phyloP scores from a whole-genome alignment of 306 rosid species.

The Comarum palustre region DNA sequence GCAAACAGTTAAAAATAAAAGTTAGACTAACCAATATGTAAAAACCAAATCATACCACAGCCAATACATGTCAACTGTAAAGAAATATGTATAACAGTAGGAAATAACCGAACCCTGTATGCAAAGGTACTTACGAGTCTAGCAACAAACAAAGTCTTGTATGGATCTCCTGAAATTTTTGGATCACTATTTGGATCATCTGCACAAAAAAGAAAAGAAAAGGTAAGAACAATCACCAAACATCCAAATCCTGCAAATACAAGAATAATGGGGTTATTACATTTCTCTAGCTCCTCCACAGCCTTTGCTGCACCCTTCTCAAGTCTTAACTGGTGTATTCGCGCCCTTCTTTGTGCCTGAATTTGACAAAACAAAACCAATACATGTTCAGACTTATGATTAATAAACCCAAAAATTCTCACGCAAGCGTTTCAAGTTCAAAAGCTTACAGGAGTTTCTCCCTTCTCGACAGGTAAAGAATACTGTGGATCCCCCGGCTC shows the following conservation, averaged over 20 bases:
- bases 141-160: conserved; percentile 90
- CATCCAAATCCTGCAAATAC: not conserved
- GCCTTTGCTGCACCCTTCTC: conserved; percentile 93
- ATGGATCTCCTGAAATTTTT: conserved; percentile 86
- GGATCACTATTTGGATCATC: conserved; percentile 84
- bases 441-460: conserved; percentile 78
- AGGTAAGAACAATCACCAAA: not conserved
- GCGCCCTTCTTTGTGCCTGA: conserved; percentile 73
- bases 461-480: conserved; percentile 60
- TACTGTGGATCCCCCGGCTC: conserved; percentile 87
- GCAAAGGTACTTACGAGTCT: conserved; percentile 62
- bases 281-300: conserved; percentile 88
- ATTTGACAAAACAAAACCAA: conserved; percentile 22
- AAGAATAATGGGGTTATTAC: conserved; percentile 37
- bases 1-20: conserved; percentile 12
- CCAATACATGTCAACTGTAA: not conserved
- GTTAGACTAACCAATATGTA: conserved; percentile 12
- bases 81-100: not conserved
- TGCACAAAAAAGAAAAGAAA: conserved; percentile 36
- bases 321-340: conserved; percentile 73
- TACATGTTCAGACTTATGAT: not conserved
- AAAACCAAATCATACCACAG: not conserved
- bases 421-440: not conserved
- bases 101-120: not conserved
- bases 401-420: not conserved